These are phyloP conservation scores for Debaryomyces psychrophilus DNA, from an alignment of 1,139 yeast genomes.

Conservation along the genomic window DNA sequence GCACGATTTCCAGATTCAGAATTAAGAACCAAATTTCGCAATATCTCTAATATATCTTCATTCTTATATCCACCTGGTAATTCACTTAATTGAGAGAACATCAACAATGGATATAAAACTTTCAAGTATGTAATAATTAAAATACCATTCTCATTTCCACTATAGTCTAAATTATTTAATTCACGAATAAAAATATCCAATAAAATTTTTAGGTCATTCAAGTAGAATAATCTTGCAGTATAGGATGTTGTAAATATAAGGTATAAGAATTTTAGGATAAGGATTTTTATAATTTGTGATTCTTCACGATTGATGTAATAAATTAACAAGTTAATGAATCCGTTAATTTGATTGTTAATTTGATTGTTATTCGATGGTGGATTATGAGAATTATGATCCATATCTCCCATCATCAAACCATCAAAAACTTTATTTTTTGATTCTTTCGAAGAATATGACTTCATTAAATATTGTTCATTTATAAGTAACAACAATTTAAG, in stretches of 20 bases:
- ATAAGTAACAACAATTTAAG: constrained; percentile 74
- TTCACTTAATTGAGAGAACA: constrained; percentile 62
- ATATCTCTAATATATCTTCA: constrained; percentile 52
- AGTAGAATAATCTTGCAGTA: constrained; percentile 70
- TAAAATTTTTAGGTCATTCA: constrained; percentile 83
- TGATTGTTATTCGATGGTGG: constrained; percentile 23
- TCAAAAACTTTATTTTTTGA: constrained; percentile 53
- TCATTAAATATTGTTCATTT: constrained; percentile 86
- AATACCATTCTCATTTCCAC: constrained; percentile 51
- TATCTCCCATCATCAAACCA: constrained; percentile 33
- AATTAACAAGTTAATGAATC: constrained; percentile 43
- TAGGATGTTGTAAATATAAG: constrained; percentile 68
- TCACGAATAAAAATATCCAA: constrained; percentile 87
- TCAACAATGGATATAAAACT: constrained; percentile 71
- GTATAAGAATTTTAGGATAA: constrained; percentile 78
- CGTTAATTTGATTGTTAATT: too few relatives aligned
- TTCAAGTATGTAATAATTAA: constrained; percentile 76
- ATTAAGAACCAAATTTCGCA: constrained; percentile 49
- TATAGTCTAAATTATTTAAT: constrained; percentile 60
- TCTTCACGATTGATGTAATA: constrained; percentile 75
- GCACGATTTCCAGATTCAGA: constrained; percentile 15
- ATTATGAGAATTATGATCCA: constrained; percentile 14
- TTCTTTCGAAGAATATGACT: constrained; percentile 37
- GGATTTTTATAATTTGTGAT: constrained; percentile 71
- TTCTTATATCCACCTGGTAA: constrained; percentile 57